Conservation (phyloP, 139 green algal genomes). For the Bryopsis sp. region DNA sequence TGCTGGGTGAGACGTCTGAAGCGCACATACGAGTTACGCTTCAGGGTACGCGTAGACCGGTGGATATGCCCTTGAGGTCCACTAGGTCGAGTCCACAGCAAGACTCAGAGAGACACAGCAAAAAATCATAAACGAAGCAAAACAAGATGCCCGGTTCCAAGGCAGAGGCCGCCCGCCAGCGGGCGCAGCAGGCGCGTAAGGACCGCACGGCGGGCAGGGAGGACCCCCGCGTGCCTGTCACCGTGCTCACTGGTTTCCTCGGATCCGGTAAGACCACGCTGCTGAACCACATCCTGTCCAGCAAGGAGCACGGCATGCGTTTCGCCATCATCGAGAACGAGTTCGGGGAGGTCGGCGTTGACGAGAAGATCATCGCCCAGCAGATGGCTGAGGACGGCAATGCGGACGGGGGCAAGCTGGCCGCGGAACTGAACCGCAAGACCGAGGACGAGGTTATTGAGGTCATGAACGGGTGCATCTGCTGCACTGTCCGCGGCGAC, state of each 20-base stretch:
- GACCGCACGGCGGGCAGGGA: no score
- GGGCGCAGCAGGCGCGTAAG: no score
- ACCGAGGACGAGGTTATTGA: constrained; percentile 29
- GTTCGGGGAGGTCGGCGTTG: constrained; percentile 63
- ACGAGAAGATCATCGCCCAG: constrained; percentile 55
- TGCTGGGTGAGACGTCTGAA: no score
- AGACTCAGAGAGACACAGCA: no score
- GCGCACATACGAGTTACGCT: no score
- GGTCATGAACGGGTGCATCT: constrained; percentile 96
- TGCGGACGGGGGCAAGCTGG: constrained; percentile 40
- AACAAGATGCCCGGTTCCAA: no score
- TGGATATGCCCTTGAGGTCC: no score
- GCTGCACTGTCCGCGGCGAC: constrained; percentile 88
- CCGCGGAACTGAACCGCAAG: neutral
- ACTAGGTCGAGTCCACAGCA: no score
- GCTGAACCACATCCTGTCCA: constrained; percentile 65
- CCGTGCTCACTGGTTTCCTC: constrained; percentile 13
- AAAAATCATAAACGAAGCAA: no score
- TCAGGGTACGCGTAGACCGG: no score
- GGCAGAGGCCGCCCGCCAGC: no score
- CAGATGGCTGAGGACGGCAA: constrained; percentile 38
- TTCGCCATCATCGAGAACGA: constrained; percentile 74
- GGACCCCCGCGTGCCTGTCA: constrained; percentile 25
- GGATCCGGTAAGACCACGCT: constrained; percentile 68
- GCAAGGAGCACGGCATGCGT: constrained; percentile 42